Evolutionary conservation across 2,329 filamentous ascomycete genomes (phyloP).

Genomic region (Ophiosphaerella herpotricha): DNA sequence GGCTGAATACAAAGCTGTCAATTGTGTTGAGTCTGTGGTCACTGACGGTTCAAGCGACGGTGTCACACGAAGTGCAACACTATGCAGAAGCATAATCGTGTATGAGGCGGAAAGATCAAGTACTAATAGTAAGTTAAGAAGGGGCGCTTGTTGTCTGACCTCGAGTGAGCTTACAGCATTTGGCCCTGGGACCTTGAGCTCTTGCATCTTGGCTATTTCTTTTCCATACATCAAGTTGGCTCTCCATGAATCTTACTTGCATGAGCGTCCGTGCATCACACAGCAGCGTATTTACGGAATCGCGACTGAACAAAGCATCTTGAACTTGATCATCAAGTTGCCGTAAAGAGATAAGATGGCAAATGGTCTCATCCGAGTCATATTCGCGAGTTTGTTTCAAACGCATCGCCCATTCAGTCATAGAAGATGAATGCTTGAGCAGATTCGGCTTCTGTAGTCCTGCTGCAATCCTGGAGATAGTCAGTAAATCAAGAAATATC

Average conservation of each 20-base stretch:
- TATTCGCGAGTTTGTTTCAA: slow-evolving; percentile 29
- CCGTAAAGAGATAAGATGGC: slow-evolving; percentile 28
- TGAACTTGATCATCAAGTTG: slow-evolving; percentile 42
- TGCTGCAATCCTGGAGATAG: slow-evolving; percentile 26
- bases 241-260: slow-evolving; percentile 34
- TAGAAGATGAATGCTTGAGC: slow-evolving; percentile 33
- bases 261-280: slow-evolving; percentile 34
- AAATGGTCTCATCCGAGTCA: slow-evolving; percentile 30
- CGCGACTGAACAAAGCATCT: slow-evolving; percentile 30
- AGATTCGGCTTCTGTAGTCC: slow-evolving; percentile 40
- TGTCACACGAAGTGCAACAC: slow-evolving; percentile 27
- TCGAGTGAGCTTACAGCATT: slow-evolving; percentile 20
- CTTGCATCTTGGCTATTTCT: slow-evolving; percentile 8
- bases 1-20: slow-evolving; percentile 31
- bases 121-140: slow-evolving; percentile 16
- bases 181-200: slow-evolving; percentile 10
- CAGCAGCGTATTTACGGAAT: slow-evolving; percentile 25
- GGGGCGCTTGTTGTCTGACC: background rate
- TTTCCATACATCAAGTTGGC: slow-evolving; percentile 34
- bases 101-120: slow-evolving; percentile 34
- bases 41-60: background rate
- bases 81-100: slow-evolving; percentile 35
- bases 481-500: background rate
- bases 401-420: slow-evolving; percentile 31
- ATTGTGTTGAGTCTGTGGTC: slow-evolving; percentile 12